Conservation (phyloP, 73 alveolate genomes). For the Paramecium sonneborni region DNA sequence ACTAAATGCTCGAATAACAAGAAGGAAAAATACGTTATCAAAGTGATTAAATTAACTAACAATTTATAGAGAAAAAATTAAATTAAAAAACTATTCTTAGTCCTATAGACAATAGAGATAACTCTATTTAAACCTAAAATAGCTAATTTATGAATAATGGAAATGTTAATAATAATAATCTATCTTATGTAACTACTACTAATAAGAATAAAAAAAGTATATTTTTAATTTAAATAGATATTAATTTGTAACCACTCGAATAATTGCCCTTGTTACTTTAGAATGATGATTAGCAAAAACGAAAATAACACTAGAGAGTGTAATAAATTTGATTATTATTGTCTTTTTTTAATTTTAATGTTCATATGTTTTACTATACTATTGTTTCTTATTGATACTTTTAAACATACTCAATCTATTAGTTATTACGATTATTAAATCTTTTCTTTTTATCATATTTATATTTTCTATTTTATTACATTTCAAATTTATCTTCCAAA, state of each 20-base stretch:
- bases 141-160: background rate
- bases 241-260: background rate
- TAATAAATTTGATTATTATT: background rate
- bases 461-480: background rate
- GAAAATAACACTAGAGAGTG: constrained; percentile 27
- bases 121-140: background rate
- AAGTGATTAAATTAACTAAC: background rate
- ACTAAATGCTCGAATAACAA: background rate
- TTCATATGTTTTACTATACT: constrained; percentile 30
- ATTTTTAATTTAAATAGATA: background rate
- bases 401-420: constrained; percentile 34
- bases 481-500: background rate
- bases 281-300: background rate
- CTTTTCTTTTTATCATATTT: constrained; percentile 3
- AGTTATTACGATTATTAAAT: background rate
- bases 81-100: background rate
- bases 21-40: background rate
- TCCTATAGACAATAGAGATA: background rate
- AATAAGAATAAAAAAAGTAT: background rate
- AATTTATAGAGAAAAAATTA: background rate
- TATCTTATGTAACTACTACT: background rate
- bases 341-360: background rate
- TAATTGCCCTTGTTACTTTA: background rate
- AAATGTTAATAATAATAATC: background rate
- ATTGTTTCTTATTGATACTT: constrained; percentile 23